Percentiles rank a stretch among this genome's conserved stretches.
Evolutionary conservation across 2,329 filamentous ascomycete species (phyloP).

Genomic region (Colletotrichum aenigma): DNA sequence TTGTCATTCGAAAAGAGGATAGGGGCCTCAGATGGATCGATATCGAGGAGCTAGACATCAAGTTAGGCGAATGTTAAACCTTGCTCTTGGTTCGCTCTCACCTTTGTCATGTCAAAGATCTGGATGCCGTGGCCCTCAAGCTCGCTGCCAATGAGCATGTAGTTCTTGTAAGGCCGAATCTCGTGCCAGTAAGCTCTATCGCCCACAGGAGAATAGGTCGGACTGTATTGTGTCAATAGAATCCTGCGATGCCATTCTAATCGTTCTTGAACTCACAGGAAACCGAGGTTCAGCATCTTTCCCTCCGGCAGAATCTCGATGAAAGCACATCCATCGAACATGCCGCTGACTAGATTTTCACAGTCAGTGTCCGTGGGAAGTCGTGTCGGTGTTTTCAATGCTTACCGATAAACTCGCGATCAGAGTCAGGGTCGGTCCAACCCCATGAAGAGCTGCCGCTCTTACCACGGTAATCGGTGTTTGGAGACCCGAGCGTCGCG

Average conservation of each 20-base stretch:
- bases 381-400: no score
- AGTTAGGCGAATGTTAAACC: neutral
- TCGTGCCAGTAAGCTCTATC: slow-evolving; percentile 34
- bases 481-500: slow-evolving; percentile 49
- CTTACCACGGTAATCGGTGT: slow-evolving; percentile 22
- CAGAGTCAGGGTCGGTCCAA: slow-evolving; percentile 43
- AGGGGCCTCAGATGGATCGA: slow-evolving; percentile 39
- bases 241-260: neutral
- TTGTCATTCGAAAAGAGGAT: slow-evolving; percentile 29
- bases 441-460: slow-evolving; percentile 41
- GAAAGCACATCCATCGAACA: slow-evolving; percentile 46
- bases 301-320: slow-evolving; percentile 46
- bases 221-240: neutral
- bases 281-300: slow-evolving; percentile 46
- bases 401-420: slow-evolving; percentile 26
- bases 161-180: slow-evolving; percentile 36
- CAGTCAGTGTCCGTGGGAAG: neutral
- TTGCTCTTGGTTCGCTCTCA: neutral
- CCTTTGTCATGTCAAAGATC: slow-evolving; percentile 64
- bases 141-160: slow-evolving; percentile 39
- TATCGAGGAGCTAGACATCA: slow-evolving; percentile 34
- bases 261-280: slow-evolving; percentile 30
- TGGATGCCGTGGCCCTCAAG: slow-evolving; percentile 58
- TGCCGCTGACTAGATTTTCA: slow-evolving; percentile 18
- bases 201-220: slow-evolving; percentile 15